Evolutionary conservation across 2,329 filamentous ascomycete genomes (phyloP).

Genomic region (Clonostachys byssicola): DNA sequence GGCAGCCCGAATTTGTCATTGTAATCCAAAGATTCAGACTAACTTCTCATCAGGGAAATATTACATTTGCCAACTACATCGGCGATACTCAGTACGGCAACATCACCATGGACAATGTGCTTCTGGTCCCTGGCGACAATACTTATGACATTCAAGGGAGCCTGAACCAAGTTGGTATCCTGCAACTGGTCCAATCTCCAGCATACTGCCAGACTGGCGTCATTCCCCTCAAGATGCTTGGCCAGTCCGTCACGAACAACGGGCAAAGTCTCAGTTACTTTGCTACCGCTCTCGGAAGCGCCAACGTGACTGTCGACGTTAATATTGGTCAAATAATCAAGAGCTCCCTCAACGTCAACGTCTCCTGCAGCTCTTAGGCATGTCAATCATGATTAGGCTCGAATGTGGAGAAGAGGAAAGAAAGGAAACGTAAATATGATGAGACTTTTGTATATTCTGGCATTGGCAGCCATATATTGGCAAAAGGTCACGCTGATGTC

Average conservation of each 20-base stretch:
- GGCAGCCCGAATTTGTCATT: not conserved
- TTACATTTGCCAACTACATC: slow-evolving; percentile 56
- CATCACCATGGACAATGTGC: slow-evolving; percentile 52
- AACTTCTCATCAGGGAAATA: slow-evolving; percentile 46
- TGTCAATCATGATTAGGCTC: not conserved
- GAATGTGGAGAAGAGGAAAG: not conserved
- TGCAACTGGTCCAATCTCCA: slow-evolving; percentile 28
- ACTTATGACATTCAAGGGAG: slow-evolving; percentile 47
- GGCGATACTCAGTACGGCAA: slow-evolving; percentile 47
- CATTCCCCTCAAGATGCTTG: slow-evolving; percentile 50
- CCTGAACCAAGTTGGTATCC: slow-evolving; percentile 43
- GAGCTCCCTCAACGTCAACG: slow-evolving; percentile 17
- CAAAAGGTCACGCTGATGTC: not conserved
- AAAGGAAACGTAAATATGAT: not conserved
- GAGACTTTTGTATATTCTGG: not conserved
- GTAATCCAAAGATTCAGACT: not conserved
- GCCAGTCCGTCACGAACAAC: slow-evolving; percentile 44
- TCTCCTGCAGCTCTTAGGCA: slow-evolving; percentile 13
- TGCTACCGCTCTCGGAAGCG: slow-evolving; percentile 44
- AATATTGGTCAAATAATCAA: slow-evolving; percentile 41
- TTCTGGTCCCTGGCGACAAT: slow-evolving; percentile 56
- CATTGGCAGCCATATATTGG: too few relatives aligned
- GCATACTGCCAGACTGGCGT: slow-evolving; percentile 49
- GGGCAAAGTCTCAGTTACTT: slow-evolving; percentile 53
- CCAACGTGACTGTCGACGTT: slow-evolving; percentile 47